Percentiles rank a stretch among this genome's conserved stretches.
These are phyloP conservation scores for Stachybotrys chartarum DNA, from an alignment of 2,329 filamentous ascomycete species.

Conservation along the genomic window DNA sequence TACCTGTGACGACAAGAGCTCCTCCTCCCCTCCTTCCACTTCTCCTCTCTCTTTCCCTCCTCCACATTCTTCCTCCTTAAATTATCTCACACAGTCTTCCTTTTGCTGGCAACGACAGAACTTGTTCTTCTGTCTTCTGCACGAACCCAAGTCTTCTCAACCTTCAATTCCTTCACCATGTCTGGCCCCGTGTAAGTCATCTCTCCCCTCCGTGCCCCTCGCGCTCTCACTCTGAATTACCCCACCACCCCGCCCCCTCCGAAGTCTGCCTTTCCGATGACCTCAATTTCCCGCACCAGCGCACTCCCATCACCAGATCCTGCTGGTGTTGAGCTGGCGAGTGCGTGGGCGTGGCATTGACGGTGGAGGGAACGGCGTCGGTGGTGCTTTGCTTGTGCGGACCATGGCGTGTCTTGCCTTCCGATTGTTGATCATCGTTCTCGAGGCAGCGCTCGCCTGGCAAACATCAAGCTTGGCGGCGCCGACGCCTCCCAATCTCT, in stretches of 20 bases:
- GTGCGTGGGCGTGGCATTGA: neutral
- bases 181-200: conserved; percentile 61
- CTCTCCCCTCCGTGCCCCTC: conserved; percentile 9
- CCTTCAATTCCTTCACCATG: conserved; percentile 35
- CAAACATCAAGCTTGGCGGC: conserved; percentile 65
- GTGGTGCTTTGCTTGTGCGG: neutral
- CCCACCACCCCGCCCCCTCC: conserved; percentile 31
- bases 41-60: neutral
- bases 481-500: conserved; percentile 33
- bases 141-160: neutral
- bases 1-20: neutral
- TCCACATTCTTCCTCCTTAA: neutral
- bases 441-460: conserved; percentile 61
- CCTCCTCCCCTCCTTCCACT: neutral
- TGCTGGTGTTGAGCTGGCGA: conserved; percentile 7
- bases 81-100: neutral
- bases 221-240: conserved; percentile 19
- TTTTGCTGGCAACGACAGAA: neutral
- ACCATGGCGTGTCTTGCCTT: neutral
- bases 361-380: neutral
- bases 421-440: conserved; percentile 6
- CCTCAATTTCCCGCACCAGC: conserved; percentile 26
- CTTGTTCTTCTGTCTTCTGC: neutral
- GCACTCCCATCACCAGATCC: conserved; percentile 12
- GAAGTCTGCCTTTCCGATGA: conserved; percentile 15